Conservation (phyloP, 768 basidiomycete species). For the Roridomyces roridus region DNA sequence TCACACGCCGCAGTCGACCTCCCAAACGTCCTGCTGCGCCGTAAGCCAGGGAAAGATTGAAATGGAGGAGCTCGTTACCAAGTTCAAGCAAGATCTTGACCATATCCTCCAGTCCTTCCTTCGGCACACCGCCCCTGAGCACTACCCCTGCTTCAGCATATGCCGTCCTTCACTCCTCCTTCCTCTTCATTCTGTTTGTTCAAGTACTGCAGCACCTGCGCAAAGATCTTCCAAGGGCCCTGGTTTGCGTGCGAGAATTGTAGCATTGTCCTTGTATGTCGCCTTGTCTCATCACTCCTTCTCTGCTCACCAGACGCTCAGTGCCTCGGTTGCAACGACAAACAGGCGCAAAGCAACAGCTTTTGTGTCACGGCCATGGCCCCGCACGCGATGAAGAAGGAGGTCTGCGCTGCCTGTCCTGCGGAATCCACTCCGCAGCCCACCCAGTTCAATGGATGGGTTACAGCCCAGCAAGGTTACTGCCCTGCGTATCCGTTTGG, state of each 20-base stretch:
- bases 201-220: constrained; percentile 42
- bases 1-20: constrained; percentile 23
- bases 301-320: constrained; percentile 20
- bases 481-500: constrained; percentile 21
- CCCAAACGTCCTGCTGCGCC: constrained; percentile 25
- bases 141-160: background rate
- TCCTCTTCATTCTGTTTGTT: constrained; percentile 29
- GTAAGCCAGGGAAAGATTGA: constrained; percentile 28
- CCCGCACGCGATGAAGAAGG: constrained; percentile 36
- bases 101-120: constrained; percentile 46
- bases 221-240: constrained; percentile 33
- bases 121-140: constrained; percentile 28
- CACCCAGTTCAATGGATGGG: background rate
- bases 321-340: constrained; percentile 41
- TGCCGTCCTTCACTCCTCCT: constrained; percentile 12
- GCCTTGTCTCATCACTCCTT: background rate
- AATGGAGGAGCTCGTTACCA: constrained; percentile 27
- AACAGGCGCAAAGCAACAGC: constrained; percentile 4
- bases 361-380: constrained; percentile 37
- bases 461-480: constrained; percentile 14
- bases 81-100: constrained; percentile 44
- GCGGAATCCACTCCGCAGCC: background rate
- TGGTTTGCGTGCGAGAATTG: constrained; percentile 47
- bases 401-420: constrained; percentile 25
- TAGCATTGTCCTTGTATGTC: constrained; percentile 39